Conservation (phyloP, 208 protist genomes). For the Trypanosoma vivax region DNA sequence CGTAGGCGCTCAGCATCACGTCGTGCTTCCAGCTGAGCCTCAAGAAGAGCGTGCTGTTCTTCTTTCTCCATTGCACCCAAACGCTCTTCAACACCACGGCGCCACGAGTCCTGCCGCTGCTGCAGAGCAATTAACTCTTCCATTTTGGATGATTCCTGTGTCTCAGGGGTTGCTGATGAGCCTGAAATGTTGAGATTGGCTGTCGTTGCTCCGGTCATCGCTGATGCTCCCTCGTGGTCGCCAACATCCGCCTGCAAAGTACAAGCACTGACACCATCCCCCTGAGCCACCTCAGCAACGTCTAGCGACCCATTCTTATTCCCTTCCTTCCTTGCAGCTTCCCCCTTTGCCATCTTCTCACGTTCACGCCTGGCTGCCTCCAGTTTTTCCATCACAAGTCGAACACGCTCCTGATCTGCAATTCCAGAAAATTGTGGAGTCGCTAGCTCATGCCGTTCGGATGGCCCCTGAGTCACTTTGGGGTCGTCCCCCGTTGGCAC, state of each 20-base stretch:
- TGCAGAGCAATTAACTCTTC: slow-evolving; percentile 26
- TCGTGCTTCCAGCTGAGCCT: slow-evolving; percentile 21
- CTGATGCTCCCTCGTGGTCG: no score
- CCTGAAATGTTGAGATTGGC: no score
- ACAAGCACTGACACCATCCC: background rate
- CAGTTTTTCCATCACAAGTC: slow-evolving; percentile 47
- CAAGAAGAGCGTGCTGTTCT: slow-evolving; percentile 13
- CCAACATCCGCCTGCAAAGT: background rate
- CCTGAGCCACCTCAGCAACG: no score
- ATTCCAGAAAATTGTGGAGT: slow-evolving; percentile 19
- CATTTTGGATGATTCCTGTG: background rate
- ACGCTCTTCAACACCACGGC: slow-evolving; percentile 35
- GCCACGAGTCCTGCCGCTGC: slow-evolving; percentile 64
- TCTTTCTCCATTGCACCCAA: slow-evolving; percentile 24
- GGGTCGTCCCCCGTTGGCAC: background rate
- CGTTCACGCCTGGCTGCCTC: slow-evolving; percentile 32
- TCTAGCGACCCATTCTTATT: background rate
- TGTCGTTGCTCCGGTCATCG: no score
- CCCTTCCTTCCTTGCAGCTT: background rate
- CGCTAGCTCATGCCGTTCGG: no score
- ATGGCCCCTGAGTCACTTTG: no score
- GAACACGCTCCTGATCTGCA: slow-evolving; percentile 23
- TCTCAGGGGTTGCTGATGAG: background rate
- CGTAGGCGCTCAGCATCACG: slow-evolving; percentile 19
- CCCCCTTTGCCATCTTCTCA: background rate